A percentile compares a stretch with the other conserved stretches of the same genome.
phyloP scores from a whole-genome alignment of 441 rosid species.

The Gossypium trilobum region DNA sequence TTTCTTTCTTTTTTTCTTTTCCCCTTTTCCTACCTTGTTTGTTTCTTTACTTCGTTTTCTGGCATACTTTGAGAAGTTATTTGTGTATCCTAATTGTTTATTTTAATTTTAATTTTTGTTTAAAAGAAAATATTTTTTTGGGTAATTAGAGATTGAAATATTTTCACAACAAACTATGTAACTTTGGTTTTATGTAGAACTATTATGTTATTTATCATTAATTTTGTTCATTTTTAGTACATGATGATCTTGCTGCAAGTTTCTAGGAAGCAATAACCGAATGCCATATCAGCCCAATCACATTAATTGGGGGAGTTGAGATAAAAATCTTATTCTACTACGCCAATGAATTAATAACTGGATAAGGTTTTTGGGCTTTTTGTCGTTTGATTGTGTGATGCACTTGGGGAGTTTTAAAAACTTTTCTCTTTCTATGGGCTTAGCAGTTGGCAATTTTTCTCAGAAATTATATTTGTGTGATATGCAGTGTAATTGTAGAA shows the following conservation, averaged over 20 bases:
- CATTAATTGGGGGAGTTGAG: neutral
- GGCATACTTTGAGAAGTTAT: neutral
- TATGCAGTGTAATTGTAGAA: constrained; percentile 68
- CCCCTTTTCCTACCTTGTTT: neutral
- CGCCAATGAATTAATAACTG: neutral
- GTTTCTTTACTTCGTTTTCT: neutral
- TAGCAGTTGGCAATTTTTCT: neutral
- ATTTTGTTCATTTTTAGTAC: neutral
- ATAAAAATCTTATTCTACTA: neutral
- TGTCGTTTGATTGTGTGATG: neutral
- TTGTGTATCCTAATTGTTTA: too few relatives aligned
- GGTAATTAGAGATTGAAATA: neutral
- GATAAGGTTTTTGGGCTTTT: neutral
- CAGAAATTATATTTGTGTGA: neutral
- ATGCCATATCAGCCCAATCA: neutral
- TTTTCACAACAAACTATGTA: neutral
- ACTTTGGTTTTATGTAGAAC: neutral
- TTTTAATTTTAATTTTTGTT: too few relatives aligned
- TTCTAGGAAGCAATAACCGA: neutral
- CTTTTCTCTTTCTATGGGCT: neutral
- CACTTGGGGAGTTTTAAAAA: neutral
- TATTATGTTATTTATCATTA: neutral
- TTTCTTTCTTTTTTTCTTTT: neutral
- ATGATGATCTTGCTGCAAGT: constrained; percentile 1
- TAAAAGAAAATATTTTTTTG: neutral